These are phyloP conservation scores for Dactylellina cionopaga DNA, from an alignment of 2,329 filamentous ascomycete species.

Conservation along the genomic window DNA sequence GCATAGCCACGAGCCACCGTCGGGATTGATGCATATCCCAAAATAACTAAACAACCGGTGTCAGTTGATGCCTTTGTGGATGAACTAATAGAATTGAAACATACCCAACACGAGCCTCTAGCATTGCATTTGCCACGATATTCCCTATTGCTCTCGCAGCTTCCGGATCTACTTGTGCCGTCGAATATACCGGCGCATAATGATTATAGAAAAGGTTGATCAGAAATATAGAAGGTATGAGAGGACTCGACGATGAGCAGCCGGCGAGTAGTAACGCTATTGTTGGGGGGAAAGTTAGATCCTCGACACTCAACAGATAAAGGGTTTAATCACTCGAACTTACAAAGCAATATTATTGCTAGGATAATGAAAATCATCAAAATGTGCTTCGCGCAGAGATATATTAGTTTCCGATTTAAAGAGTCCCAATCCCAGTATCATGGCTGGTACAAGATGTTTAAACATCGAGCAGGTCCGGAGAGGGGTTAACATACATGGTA, in stretches of 20 bases:
- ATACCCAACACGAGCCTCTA: slow-evolving; percentile 86
- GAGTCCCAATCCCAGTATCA: too few relatives aligned
- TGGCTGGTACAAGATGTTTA: too few relatives aligned
- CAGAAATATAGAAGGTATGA: slow-evolving; percentile 95
- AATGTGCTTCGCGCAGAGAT: slow-evolving; percentile 68
- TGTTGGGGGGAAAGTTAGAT: slow-evolving; percentile 27
- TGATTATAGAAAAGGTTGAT: slow-evolving; percentile 96
- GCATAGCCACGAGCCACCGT: slow-evolving; percentile 91
- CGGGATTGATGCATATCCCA: slow-evolving; percentile 92
- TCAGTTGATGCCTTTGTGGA: neutral
- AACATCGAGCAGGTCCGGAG: neutral
- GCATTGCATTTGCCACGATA: slow-evolving; percentile 82
- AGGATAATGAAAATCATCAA: slow-evolving; percentile 97
- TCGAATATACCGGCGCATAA: slow-evolving; percentile 82
- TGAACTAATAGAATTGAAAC: neutral
- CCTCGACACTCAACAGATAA: slow-evolving; percentile 11
- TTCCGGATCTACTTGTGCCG: slow-evolving; percentile 89
- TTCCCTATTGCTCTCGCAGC: slow-evolving; percentile 86
- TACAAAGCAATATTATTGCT: slow-evolving; percentile 93
- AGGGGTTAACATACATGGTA: slow-evolving; percentile 66
- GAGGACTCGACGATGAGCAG: slow-evolving; percentile 93
- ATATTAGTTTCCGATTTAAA: neutral
- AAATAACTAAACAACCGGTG: slow-evolving; percentile 71
- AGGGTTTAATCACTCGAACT: slow-evolving; percentile 61
- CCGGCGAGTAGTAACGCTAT: slow-evolving; percentile 89